A percentile compares a stretch with the other conserved stretches of the same genome.
Evolutionary conservation across 805 yeast genomes (phyloP).

Genomic region (Candida chauliodis): DNA sequence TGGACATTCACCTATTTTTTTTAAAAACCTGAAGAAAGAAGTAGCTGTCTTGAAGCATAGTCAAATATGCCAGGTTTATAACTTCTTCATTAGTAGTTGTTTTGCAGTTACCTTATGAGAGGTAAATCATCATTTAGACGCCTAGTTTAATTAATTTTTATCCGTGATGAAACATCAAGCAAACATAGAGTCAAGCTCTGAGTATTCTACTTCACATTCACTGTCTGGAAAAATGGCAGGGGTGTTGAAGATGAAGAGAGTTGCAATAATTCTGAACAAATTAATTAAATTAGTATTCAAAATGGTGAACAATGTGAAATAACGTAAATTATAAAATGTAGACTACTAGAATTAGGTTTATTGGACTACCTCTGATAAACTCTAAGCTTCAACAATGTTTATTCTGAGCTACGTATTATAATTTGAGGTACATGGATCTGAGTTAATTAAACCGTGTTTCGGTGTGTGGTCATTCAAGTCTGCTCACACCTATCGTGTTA

Average conservation of each 20-base stretch:
- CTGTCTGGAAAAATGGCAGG: conserved; percentile 48
- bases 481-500: too few species aligned
- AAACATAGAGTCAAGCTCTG: conserved; percentile 93
- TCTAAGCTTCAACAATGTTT: too few species aligned
- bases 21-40: conserved; percentile 3
- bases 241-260: conserved; percentile 57
- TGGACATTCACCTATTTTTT: conserved; percentile 46
- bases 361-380: too few species aligned
- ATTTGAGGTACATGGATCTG: too few species aligned
- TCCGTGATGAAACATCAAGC: conserved; percentile 72
- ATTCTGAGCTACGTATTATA: too few species aligned
- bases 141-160: conserved; percentile 1
- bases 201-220: conserved; percentile 37
- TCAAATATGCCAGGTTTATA: conserved; percentile 62
- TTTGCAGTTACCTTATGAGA: conserved; percentile 17
- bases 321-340: not conserved
- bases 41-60: conserved; percentile 46
- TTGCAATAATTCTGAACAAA: conserved; percentile 47
- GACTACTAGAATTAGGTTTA: too few species aligned
- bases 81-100: conserved; percentile 3
- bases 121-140: conserved; percentile 13
- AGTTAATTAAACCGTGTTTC: too few species aligned
- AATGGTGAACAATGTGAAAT: not conserved
- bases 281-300: conserved; percentile 2
- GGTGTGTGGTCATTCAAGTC: too few species aligned